Conservation (phyloP, 495 filamentous ascomycete species). For the Hypoxylon cercidicola region DNA sequence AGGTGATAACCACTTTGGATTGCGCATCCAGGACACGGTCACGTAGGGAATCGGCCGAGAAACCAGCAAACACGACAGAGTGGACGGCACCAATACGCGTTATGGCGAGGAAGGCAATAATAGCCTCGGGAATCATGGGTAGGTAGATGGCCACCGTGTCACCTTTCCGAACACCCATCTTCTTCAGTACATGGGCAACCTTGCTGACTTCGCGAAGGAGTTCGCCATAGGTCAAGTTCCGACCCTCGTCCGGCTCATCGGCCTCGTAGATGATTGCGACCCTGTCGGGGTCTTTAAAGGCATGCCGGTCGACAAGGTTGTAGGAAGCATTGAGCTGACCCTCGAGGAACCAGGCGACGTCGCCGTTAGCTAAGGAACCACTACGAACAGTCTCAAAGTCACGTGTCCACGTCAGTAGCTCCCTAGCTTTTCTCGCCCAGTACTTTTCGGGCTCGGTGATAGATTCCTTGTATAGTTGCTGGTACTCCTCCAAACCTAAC, state of each 20-base stretch:
- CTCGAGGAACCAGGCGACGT: constrained; percentile 95
- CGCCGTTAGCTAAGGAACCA: constrained; percentile 81
- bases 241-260: constrained; percentile 88
- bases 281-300: constrained; percentile 88
- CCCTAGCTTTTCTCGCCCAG: constrained; percentile 86
- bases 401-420: constrained; percentile 87
- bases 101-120: constrained; percentile 92
- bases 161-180: constrained; percentile 96
- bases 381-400: constrained; percentile 92
- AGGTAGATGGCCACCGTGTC: constrained; percentile 98
- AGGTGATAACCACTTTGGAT: constrained; percentile 93
- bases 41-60: constrained; percentile 95
- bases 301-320: constrained; percentile 98
- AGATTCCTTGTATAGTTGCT: constrained; percentile 93
- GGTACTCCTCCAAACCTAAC: constrained; percentile 81
- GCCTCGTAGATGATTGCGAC: constrained; percentile 99
- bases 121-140: constrained; percentile 97
- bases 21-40: constrained; percentile 93
- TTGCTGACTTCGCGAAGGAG: constrained; percentile 92
- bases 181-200: constrained; percentile 84
- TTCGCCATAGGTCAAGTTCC: constrained; percentile 91
- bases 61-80: constrained; percentile 98
- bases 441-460: constrained; percentile 91
- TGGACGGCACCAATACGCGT: constrained; percentile 94
- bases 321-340: constrained; percentile 94